Evolutionary conservation across 352 stramenopile species (phyloP), one percentile per base, ranked within the genome.

Genomic region (Phytophthora multivora): DNA sequence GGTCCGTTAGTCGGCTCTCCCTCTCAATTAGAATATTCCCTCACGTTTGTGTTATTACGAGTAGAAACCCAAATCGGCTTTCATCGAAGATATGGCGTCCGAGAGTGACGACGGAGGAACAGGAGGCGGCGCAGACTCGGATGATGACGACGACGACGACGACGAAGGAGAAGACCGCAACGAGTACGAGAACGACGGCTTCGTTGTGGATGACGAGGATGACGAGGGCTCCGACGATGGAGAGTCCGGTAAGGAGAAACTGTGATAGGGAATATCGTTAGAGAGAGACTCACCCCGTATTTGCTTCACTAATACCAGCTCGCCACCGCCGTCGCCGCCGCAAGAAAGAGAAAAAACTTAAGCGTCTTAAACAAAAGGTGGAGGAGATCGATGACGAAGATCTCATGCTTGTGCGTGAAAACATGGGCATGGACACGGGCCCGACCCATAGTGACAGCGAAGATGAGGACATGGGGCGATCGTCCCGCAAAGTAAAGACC

Each of bases 311-410:
- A 16, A 41, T 18, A 26, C 31, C 56, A 91, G 80, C 54, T 45
- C 83, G 79, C 42, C 75, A 88, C 55, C 86, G 83, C 39, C 83
- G 84, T 15, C 85, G 84, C 9, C 80, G 84, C 26, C 80, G 82
- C 30, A 96, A 95, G 56, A 95, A 93, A 67, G 86, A 93, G 46
- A 93, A 94, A 60, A 95, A 94, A 51, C 73, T 95, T 16, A 91
- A 90, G 40, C 86, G 86, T 43, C 51, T 95, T 52, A 95, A 95
- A 66, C 86, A 95, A 21, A 95, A 96, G 55, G 83, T 91, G 40
- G 82, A 96, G 46, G 86, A 95, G 49, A 80, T 95, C 11, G 88
- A 96, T 41, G 85, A 95, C 49, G 88, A 96, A 66, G 88, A 96
- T 66, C 74, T 95, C 23, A 83, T 92, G 75, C 71, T 96, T 5